These are phyloP conservation scores for Lasiodiplodia sp. DNA, from an alignment of 2,329 filamentous ascomycete species.

Conservation along the genomic window DNA sequence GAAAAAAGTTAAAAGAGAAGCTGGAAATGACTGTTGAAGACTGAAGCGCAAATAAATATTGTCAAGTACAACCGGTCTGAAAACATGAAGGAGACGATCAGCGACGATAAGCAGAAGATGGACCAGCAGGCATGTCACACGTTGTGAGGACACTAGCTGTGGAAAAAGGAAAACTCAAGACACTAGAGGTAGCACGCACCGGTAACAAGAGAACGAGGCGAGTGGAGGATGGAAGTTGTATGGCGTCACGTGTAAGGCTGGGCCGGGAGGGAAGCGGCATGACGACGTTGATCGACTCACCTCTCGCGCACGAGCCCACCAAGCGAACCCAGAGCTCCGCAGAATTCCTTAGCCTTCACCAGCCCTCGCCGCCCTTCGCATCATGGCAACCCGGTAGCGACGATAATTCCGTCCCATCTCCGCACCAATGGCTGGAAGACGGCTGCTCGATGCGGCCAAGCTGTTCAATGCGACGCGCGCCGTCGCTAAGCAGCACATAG, in stretches of 20 bases:
- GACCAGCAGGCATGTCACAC: background rate
- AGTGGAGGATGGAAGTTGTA: constrained; percentile 19
- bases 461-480: constrained; percentile 56
- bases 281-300: constrained; percentile 27
- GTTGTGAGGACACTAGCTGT: no score
- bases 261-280: constrained; percentile 15
- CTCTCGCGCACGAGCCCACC: constrained; percentile 19
- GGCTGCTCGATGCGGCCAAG: constrained; percentile 59
- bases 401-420: constrained; percentile 17
- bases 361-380: background rate
- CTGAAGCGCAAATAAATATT: background rate
- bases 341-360: background rate
- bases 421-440: constrained; percentile 57
- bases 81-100: constrained; percentile 2
- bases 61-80: background rate
- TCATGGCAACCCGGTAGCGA: constrained; percentile 34
- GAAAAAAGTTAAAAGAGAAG: background rate
- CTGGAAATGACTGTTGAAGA: background rate
- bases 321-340: constrained; percentile 10
- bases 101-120: background rate
- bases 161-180: background rate
- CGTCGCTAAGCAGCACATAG: constrained; percentile 62
- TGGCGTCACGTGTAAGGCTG: constrained; percentile 28
- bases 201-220: background rate
- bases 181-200: constrained; percentile 6